Evolutionary conservation across 345 rosid species (phyloP).

Genomic region (Mercurialis annua): DNA sequence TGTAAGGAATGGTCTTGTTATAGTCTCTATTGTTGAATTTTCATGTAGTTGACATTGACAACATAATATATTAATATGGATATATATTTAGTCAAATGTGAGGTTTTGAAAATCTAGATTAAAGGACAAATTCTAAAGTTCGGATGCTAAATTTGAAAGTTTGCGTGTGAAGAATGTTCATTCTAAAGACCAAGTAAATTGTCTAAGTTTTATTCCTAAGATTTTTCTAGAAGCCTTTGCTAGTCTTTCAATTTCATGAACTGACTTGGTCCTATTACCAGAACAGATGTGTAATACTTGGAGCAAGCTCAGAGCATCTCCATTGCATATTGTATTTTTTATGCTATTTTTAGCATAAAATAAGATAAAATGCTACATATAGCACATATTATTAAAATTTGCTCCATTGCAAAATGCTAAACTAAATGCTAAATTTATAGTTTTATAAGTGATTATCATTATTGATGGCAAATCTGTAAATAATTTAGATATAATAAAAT

Average conservation of each 20-base stretch:
- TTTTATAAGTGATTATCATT: too few species aligned
- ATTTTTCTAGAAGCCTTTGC: background rate
- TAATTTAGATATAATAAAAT: too few species aligned
- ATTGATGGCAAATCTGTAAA: too few species aligned
- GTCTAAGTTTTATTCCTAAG: background rate
- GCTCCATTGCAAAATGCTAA: too few species aligned
- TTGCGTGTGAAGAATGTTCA: background rate
- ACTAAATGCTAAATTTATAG: too few species aligned
- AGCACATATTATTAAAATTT: too few species aligned
- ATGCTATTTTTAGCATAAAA: too few species aligned
- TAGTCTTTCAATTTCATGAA: background rate
- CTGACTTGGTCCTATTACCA: conserved; percentile 8
- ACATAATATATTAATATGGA: too few species aligned
- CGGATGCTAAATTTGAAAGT: background rate
- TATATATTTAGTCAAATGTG: too few species aligned
- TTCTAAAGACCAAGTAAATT: background rate
- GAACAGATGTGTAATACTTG: conserved; percentile 87
- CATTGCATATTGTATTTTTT: too few species aligned
- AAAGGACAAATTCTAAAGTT: background rate
- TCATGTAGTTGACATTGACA: background rate
- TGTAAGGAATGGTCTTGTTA: background rate
- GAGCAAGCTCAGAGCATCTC: conserved; percentile 95
- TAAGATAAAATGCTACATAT: too few species aligned
- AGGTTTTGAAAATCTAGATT: background rate
- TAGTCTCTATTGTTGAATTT: background rate